Conservation (phyloP, 176 grass and related monocot genomes). For the Bromus sterilis region DNA sequence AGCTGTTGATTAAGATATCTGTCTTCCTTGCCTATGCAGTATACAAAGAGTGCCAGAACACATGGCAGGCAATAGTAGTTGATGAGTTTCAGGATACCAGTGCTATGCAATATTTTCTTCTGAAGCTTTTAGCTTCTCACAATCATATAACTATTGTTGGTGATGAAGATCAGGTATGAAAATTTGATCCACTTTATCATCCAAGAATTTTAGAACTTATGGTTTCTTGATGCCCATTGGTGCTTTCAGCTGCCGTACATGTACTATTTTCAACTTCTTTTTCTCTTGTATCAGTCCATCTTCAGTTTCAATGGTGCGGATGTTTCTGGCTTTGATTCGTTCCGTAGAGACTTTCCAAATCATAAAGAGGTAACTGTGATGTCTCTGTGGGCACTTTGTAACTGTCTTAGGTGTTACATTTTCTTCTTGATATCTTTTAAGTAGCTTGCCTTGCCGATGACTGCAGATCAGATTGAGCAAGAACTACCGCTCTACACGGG, state of each 20-base stretch:
- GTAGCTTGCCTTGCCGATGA: constrained; percentile 13
- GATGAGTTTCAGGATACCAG: constrained; percentile 99
- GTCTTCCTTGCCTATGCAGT: constrained; percentile 41
- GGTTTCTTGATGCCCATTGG: not conserved
- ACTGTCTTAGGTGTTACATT: not conserved
- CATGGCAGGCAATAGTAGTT: constrained; percentile 78
- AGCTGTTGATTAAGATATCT: not conserved
- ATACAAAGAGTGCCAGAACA: constrained; percentile 65
- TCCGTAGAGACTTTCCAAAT: constrained; percentile 84
- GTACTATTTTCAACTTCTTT: constrained; percentile 8
- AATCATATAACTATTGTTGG: constrained; percentile 85
- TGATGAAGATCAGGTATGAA: constrained; percentile 86
- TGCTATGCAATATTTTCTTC: constrained; percentile 86
- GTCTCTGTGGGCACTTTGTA: not conserved
- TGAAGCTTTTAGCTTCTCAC: constrained; percentile 80
- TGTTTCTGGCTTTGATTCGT: constrained; percentile 91
- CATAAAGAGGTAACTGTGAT: constrained; percentile 60
- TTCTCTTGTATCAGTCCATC: constrained; percentile 72
- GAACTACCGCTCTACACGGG: constrained; percentile 83
- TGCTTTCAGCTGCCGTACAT: constrained; percentile 10
- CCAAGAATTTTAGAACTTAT: constrained; percentile 8
- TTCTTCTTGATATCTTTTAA: constrained; percentile 8
- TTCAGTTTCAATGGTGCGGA: constrained; percentile 98
- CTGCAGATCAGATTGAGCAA: constrained; percentile 87
- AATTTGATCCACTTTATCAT: constrained; percentile 21